phyloP scores from a whole-genome alignment of 139 green algal species.

The Chlorella sp. region DNA sequence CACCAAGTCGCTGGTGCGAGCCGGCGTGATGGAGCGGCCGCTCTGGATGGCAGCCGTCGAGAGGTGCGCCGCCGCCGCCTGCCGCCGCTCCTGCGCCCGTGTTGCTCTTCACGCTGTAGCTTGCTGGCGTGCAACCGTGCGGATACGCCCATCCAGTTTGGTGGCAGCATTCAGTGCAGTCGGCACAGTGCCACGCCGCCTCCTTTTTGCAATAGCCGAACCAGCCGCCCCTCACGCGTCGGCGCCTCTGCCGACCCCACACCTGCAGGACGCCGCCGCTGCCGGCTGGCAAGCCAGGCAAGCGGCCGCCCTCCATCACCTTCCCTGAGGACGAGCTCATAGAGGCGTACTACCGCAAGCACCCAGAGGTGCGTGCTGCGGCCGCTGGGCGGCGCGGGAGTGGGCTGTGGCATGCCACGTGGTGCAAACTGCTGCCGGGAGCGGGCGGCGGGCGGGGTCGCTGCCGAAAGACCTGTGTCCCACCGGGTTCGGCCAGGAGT shows the following conservation, averaged over 20 bases:
- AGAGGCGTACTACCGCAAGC: conserved; percentile 38
- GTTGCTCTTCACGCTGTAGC: neutral
- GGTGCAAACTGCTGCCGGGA: no score
- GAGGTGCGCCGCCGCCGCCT: conserved; percentile 26
- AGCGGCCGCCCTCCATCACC: conserved; percentile 20
- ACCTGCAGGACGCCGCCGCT: conserved; percentile 37
- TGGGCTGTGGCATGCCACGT: no score
- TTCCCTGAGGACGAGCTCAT: conserved; percentile 49
- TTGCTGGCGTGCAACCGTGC: no score
- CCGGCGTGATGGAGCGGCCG: conserved; percentile 42
- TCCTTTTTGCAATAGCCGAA: no score
- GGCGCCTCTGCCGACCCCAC: neutral
- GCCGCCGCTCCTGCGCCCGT: neutral
- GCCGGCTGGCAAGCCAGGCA: conserved; percentile 8
- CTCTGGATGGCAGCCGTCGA: conserved; percentile 40
- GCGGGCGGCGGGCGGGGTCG: no score
- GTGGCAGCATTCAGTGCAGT: no score
- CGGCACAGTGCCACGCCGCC: no score
- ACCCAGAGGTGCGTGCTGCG: conserved; percentile 33
- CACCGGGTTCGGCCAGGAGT: no score
- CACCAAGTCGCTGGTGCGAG: conserved; percentile 28
- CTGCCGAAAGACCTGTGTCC: no score
- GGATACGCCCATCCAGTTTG: no score
- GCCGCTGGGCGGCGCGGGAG: no score
- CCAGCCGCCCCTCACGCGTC: neutral